Conservation (phyloP, 139 green algal species). For the Edaphochlamys debaryana region DNA sequence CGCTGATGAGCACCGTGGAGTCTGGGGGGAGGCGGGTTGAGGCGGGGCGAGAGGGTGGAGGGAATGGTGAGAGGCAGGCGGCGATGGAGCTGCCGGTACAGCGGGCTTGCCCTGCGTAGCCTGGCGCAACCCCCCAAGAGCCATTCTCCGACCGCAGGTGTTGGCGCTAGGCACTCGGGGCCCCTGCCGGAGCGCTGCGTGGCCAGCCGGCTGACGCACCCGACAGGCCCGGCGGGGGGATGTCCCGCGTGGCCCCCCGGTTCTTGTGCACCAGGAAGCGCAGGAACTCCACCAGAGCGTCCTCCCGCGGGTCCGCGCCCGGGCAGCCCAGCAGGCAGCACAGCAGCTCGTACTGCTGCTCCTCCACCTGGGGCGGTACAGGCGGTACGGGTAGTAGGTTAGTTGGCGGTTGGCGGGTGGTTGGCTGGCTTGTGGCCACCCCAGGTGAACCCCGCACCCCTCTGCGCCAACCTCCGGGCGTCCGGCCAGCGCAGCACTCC, state of each 20-base stretch:
- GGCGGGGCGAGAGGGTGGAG: not conserved
- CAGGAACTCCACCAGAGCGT: constrained; percentile 68
- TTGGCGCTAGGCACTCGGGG: no score
- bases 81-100: no score
- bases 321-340: constrained; percentile 8
- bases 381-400: not conserved
- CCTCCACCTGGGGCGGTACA: constrained; percentile 1
- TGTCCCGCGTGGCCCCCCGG: constrained; percentile 66
- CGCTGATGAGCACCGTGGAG: constrained; percentile 73
- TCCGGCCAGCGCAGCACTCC: no score
- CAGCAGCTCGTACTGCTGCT: constrained; percentile 29
- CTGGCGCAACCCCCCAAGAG: no score
- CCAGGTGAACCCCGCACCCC: no score
- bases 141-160: no score
- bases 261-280: constrained; percentile 78
- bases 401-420: no score
- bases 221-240: constrained; percentile 80
- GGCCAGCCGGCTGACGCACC: not conserved
- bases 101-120: no score
- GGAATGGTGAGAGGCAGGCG: no score
- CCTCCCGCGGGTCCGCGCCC: constrained; percentile 2
- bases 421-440: no score
- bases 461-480: no score
- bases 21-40: constrained; percentile 56
- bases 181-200: no score